Conservation (phyloP, 2,329 filamentous ascomycete species). For the Colletotrichum ledebouriae region DNA sequence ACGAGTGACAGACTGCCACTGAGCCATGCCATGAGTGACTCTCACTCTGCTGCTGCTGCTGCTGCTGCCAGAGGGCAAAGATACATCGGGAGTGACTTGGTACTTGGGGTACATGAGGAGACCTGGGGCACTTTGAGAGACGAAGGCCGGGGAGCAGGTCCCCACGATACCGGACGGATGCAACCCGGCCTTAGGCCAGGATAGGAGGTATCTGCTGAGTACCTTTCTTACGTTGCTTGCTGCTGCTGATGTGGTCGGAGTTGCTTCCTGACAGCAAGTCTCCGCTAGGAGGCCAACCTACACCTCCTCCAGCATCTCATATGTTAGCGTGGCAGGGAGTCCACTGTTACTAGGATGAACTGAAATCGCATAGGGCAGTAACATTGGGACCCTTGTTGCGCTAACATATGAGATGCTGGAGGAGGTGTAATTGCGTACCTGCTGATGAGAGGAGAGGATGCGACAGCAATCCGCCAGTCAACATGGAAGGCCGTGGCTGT, state of each 20-base stretch:
- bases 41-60: not conserved
- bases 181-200: slow-evolving; percentile 28
- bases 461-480: slow-evolving; percentile 25
- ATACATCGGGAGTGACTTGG: slow-evolving; percentile 4
- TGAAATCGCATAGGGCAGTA: no score
- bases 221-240: slow-evolving; percentile 12
- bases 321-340: no score
- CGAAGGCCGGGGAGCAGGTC: slow-evolving; percentile 31
- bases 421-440: not conserved
- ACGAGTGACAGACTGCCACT: slow-evolving; percentile 34
- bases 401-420: no score
- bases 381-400: no score
- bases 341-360: no score
- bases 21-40: slow-evolving; percentile 18
- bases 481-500: not conserved
- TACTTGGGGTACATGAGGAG: slow-evolving; percentile 35
- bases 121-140: slow-evolving; percentile 30
- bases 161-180: slow-evolving; percentile 40
- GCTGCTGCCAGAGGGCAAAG: not conserved
- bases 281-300: slow-evolving; percentile 3
- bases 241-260: not conserved
- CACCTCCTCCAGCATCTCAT: no score
- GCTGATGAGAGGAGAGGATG: not conserved
- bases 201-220: slow-evolving; percentile 18
- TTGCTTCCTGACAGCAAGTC: no score